These are phyloP conservation scores for Suillus americanus DNA, from an alignment of 768 basidiomycete species.

Conservation along the genomic window DNA sequence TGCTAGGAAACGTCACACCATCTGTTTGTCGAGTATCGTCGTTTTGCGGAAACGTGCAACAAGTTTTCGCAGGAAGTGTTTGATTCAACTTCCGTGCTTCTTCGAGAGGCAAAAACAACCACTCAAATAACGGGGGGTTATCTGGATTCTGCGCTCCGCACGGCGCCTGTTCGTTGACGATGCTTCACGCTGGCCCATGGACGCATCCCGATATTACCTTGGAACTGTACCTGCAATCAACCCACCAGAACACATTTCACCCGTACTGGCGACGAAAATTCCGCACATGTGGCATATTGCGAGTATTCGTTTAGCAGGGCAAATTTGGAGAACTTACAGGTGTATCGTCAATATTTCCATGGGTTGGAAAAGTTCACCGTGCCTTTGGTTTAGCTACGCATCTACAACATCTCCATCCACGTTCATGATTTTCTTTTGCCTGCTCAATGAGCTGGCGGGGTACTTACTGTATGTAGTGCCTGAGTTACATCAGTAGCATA, in stretches of 20 bases:
- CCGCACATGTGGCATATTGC: not conserved
- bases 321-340: not conserved
- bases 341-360: not conserved
- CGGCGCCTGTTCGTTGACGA: not conserved
- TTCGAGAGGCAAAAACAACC: not conserved
- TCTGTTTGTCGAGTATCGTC: not conserved
- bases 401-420: not conserved
- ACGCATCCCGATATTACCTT: not conserved
- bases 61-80: not conserved
- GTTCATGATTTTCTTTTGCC: no score
- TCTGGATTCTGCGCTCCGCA: not conserved
- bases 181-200: not conserved
- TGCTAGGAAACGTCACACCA: not conserved
- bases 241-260: not conserved
- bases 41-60: not conserved
- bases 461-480: no score
- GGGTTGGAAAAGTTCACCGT: not conserved
- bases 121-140: not conserved
- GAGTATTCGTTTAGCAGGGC: not conserved
- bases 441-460: no score
- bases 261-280: not conserved
- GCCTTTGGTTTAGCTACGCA: not conserved
- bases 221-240: not conserved
- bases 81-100: not conserved
- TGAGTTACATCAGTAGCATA: no score